These are phyloP conservation scores for Fraxinus sp. DNA, from an alignment of 305 asterid genomes.

Conservation along the genomic window DNA sequence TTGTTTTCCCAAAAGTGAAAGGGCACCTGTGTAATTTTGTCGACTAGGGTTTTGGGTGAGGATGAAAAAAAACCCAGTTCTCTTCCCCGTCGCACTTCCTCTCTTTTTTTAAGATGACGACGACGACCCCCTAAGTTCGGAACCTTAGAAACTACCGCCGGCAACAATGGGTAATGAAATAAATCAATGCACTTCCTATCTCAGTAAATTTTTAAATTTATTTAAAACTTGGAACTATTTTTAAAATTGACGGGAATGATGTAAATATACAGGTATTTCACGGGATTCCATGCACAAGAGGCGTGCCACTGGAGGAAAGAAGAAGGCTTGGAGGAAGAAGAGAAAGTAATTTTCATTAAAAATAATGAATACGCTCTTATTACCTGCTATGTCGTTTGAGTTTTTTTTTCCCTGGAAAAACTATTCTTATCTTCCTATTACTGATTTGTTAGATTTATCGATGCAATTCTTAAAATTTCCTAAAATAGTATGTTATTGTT, in stretches of 20 bases:
- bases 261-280: slow-evolving; percentile 48
- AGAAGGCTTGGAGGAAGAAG: slow-evolving; percentile 86
- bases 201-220: background rate
- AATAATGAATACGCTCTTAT: background rate
- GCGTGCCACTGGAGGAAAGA: slow-evolving; percentile 75
- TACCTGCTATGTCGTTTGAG: background rate
- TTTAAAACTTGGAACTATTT: background rate
- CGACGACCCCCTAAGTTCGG: too few relatives aligned
- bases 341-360: slow-evolving; percentile 36
- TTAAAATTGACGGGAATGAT: slow-evolving; percentile 6
- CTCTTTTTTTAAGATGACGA: too few relatives aligned
- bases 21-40: background rate
- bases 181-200: background rate
- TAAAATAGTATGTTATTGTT: background rate
- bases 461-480: background rate
- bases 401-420: background rate
- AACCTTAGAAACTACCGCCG: slow-evolving; percentile 27
- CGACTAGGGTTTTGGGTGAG: background rate
- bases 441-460: background rate
- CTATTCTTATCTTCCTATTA: background rate
- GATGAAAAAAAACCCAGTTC: background rate
- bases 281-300: slow-evolving; percentile 80
- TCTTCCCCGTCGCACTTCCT: background rate
- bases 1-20: background rate
- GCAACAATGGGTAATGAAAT: slow-evolving; percentile 44